Conservation (phyloP, 345 rosid genomes). For the Ceriops zippeliana region DNA sequence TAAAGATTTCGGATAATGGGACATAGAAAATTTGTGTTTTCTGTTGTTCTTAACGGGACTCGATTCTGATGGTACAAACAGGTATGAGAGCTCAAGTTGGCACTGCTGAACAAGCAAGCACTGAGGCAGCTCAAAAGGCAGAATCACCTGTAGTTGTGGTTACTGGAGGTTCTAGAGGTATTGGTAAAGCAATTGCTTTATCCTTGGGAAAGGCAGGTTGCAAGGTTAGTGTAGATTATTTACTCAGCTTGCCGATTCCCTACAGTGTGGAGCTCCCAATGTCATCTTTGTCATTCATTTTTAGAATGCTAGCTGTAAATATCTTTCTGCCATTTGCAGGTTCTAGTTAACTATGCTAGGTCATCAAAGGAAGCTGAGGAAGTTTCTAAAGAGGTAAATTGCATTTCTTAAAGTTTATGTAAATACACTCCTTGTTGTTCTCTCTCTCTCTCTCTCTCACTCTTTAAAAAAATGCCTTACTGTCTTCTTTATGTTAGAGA, state of each 20-base stretch:
- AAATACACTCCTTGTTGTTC: no score
- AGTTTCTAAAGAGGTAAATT: slow-evolving; percentile 70
- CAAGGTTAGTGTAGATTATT: slow-evolving; percentile 24
- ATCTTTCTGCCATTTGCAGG: slow-evolving; percentile 42
- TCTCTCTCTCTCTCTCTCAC: no score
- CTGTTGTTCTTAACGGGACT: no score
- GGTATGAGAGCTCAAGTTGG: slow-evolving; percentile 74
- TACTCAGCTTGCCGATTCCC: neutral
- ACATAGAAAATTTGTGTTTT: no score
- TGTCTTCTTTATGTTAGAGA: no score
- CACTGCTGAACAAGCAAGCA: slow-evolving; percentile 44
- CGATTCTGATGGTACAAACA: slow-evolving; percentile 11
- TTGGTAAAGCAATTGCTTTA: slow-evolving; percentile 91
- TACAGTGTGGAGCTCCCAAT: no score
- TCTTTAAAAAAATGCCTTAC: no score
- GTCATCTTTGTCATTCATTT: neutral
- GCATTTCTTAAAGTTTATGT: no score
- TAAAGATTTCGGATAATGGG: no score
- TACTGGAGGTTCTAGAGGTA: slow-evolving; percentile 98
- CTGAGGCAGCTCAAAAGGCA: slow-evolving; percentile 43
- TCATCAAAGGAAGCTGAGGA: slow-evolving; percentile 96
- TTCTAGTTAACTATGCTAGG: slow-evolving; percentile 88
- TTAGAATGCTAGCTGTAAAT: neutral
- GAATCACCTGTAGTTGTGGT: slow-evolving; percentile 84
- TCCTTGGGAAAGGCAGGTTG: slow-evolving; percentile 74